Percentiles rank a stretch among this genome's conserved stretches.
phyloP scores from a whole-genome alignment of 2,329 filamentous ascomycete species.

The Plenodomus tracheiphilus region DNA sequence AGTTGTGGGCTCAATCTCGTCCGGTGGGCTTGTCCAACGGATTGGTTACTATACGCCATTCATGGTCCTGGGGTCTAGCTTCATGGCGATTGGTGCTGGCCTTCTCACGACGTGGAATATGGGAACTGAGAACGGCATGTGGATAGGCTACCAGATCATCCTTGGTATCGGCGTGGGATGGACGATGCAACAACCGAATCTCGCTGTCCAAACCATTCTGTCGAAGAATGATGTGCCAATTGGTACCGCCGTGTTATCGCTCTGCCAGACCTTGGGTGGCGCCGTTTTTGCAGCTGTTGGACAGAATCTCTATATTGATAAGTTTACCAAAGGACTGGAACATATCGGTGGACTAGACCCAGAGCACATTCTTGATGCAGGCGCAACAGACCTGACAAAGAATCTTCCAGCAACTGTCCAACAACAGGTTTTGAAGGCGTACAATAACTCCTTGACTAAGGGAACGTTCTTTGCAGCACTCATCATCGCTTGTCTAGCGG shows the following conservation, averaged over 20 bases:
- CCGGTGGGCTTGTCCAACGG: constrained; percentile 44
- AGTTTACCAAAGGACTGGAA: constrained; percentile 44
- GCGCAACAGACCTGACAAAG: constrained; percentile 61
- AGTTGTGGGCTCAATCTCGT: constrained; percentile 47
- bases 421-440: constrained; percentile 26
- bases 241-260: constrained; percentile 50
- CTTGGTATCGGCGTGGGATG: constrained; percentile 46
- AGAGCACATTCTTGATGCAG: constrained; percentile 45
- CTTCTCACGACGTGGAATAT: constrained; percentile 48
- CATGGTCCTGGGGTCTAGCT: constrained; percentile 45
- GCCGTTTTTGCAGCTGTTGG: constrained; percentile 52
- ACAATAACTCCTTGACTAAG: constrained; percentile 34
- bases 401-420: constrained; percentile 18
- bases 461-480: constrained; percentile 62
- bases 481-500: constrained; percentile 57
- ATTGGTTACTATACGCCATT: constrained; percentile 55
- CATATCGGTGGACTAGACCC: constrained; percentile 45
- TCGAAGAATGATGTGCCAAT: constrained; percentile 47
- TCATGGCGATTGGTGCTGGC: constrained; percentile 51
- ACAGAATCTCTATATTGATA: constrained; percentile 52
- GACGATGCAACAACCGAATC: constrained; percentile 51
- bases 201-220: constrained; percentile 50
- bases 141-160: constrained; percentile 38
- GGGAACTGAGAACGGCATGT: constrained; percentile 33
- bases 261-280: constrained; percentile 51